phyloP scores from a whole-genome alignment of 116 monocot genomes.

The Phalaenopsis hybrid region DNA sequence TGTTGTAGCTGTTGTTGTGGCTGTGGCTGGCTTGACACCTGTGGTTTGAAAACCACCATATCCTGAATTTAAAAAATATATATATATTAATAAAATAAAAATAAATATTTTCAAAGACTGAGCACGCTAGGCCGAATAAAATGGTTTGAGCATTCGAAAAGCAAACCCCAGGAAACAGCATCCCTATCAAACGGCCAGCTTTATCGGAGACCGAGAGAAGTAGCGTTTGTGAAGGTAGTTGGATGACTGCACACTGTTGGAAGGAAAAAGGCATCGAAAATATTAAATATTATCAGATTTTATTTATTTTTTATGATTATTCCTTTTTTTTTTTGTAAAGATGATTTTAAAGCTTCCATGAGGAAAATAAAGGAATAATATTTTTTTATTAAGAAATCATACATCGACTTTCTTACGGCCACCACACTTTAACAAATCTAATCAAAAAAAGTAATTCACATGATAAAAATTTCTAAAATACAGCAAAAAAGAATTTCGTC shows the following conservation, averaged over 20 bases:
- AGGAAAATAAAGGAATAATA: too few species aligned
- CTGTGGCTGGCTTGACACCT: slow-evolving; percentile 42
- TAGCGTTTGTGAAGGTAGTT: slow-evolving; percentile 87
- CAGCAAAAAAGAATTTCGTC: too few species aligned
- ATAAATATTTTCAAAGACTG: background rate
- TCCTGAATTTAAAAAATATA: slow-evolving; percentile 33
- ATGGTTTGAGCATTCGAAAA: background rate
- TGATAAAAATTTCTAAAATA: too few species aligned
- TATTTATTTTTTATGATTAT: too few species aligned
- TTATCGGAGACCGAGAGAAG: slow-evolving; percentile 89
- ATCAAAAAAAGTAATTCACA: too few species aligned
- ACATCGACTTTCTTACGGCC: too few species aligned
- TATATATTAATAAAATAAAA: too few species aligned
- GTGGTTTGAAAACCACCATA: slow-evolving; percentile 98
- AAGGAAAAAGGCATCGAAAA: background rate
- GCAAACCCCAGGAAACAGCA: slow-evolving; percentile 95
- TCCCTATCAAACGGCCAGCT: slow-evolving; percentile 89
- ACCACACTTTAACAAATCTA: too few species aligned
- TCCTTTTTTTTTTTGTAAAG: too few species aligned
- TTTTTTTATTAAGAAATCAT: too few species aligned
- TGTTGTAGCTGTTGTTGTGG: slow-evolving; percentile 24
- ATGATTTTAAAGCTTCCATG: too few species aligned
- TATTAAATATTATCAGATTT: too few species aligned
- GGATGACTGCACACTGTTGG: slow-evolving; percentile 93
- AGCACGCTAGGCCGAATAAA: background rate